Evolutionary conservation across 345 rosid species (phyloP).

Genomic region (Citrus sinensis): DVS_A1.0 CM039163.1:5989501-5990000

Average conservation of each 20-base stretch:
- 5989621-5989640: conserved; percentile 59
- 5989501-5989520: not conserved
- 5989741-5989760: conserved; percentile 57
- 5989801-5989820: not conserved
- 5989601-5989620: conserved; percentile 11
- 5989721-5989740: conserved; percentile 81
- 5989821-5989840: conserved; percentile 50
- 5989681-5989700: conserved; percentile 86
- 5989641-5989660: conserved; percentile 87
- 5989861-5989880: conserved; percentile 98
- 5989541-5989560: conserved; percentile 8
- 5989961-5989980: conserved; percentile 95
- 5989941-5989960: conserved; percentile 96
- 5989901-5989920: conserved; percentile 99
- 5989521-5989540: not conserved
- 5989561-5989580: not conserved
- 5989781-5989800: not conserved
- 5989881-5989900: conserved; percentile 97
- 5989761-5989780: not conserved
- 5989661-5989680: conserved; percentile 91
- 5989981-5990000: conserved; percentile 96
- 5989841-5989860: conserved; percentile 89
- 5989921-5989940: conserved; percentile 99
- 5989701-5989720: conserved; percentile 83
- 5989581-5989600: conserved; percentile 1